These are phyloP conservation scores for Ophiocordyceps sinensis DNA, from an alignment of 2,329 filamentous ascomycete species.

Conservation along the genomic window DNA sequence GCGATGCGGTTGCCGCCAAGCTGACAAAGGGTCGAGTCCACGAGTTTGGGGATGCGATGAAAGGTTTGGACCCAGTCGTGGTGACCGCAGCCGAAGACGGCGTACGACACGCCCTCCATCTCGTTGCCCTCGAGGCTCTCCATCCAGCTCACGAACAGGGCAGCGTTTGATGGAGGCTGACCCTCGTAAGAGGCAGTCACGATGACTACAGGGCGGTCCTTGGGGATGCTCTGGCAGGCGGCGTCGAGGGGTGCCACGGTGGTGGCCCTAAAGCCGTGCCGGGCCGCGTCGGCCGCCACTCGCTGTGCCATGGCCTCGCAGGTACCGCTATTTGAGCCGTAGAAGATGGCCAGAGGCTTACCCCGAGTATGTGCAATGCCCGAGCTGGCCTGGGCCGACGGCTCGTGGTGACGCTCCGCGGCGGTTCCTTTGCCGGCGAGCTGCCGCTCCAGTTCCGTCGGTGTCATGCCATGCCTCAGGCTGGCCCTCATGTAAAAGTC, in stretches of 20 bases:
- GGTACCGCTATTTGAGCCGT: conserved; percentile 62
- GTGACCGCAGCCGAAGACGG: conserved; percentile 55
- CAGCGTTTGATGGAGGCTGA: conserved; percentile 58
- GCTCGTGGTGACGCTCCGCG: conserved; percentile 1
- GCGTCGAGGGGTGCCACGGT: conserved; percentile 44
- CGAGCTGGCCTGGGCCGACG: neutral
- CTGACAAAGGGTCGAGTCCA: conserved; percentile 37
- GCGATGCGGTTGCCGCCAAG: conserved; percentile 19
- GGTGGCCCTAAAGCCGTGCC: conserved; percentile 42
- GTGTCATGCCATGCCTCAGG: conserved; percentile 32
- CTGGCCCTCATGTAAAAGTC: conserved; percentile 47
- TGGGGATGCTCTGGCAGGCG: conserved; percentile 45
- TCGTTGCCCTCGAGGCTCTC: conserved; percentile 33
- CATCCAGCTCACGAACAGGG: conserved; percentile 54
- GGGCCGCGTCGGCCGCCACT: conserved; percentile 42
- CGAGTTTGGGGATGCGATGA: conserved; percentile 49
- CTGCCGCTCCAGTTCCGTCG: conserved; percentile 30
- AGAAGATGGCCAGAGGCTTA: conserved; percentile 48
- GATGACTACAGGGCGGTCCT: conserved; percentile 46
- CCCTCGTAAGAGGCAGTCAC: conserved; percentile 63
- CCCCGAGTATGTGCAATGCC: conserved; percentile 5
- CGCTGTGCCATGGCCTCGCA: conserved; percentile 55
- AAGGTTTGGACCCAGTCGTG: conserved; percentile 47
- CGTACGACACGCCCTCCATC: conserved; percentile 44
- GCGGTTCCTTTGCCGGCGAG: conserved; percentile 19